Base-by-base conservation (phyloP, 306 rosid species). In the Leucaena leucocephala region DNA sequence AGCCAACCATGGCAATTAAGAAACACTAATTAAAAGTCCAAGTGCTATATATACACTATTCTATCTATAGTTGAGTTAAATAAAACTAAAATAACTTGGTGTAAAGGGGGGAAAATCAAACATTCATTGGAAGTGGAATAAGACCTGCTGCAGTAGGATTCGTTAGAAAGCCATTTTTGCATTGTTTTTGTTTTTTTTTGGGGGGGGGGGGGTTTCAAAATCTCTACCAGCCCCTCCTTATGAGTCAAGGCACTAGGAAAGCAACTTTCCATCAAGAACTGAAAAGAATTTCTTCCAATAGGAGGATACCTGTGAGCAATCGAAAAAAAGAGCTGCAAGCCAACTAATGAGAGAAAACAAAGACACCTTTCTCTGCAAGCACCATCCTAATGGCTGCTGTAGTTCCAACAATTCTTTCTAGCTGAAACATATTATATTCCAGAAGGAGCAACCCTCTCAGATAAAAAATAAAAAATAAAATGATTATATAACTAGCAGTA, bases 401-500 rank as follows among this genome's bases (percentile, higher is more conserved):
- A 55, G 87, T 74, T 57, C 89, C 89, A 83, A 80, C 87, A 16
- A 77, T 83, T 83, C 89, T 83, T 70, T 86, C 89, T 27, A 86
- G 77, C 89, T 86, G 76, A 73, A 73, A 68, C 42, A 71, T 12
- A 71, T 7, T 1, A 65, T 2, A 76, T 39, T 48, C 76, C 78
- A 35, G 33, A 52, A 61, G 27, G 27, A 27, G 14, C 45, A 17
- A 44, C 13, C 61, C 13, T 12, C 11, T 46, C 19, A 44, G 71
- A 46, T 33, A 66, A 43, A 68, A 57, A 35, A 72, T 46, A 76
- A 10, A 11, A 54, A 59, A 59, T 59, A 59, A 59, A 59, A 27
- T 27, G 17, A 10, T 10, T 33, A 59, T 10, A n/a, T n/a, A 7
- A n/a, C 33, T 7, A 17, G 10, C 59, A 27, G 17, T 17, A 17